Conservation (phyloP, 257 asterid genomes). For the Apocynum venetum region DNA sequence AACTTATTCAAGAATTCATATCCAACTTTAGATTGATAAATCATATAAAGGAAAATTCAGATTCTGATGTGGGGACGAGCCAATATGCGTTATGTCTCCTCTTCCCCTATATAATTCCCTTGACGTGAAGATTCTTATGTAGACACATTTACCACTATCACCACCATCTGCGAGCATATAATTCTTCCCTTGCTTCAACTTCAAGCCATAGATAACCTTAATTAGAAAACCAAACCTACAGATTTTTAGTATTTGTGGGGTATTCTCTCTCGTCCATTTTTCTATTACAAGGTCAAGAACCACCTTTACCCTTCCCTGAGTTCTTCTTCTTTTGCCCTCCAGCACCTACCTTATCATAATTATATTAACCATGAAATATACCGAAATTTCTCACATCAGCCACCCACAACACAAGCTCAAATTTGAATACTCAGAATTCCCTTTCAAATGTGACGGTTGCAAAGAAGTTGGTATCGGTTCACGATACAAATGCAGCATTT, state of each 20-base stretch:
- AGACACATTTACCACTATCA: constrained; percentile 20
- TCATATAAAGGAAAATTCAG: constrained; percentile 34
- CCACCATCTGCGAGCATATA: constrained; percentile 42
- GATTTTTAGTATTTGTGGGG: not conserved
- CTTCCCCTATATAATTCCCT: constrained; percentile 16
- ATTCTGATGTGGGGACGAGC: constrained; percentile 27
- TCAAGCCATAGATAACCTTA: constrained; percentile 50
- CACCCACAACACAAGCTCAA: constrained; percentile 79
- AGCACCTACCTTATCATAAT: no score
- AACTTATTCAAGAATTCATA: not conserved
- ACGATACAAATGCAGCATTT: constrained; percentile 53
- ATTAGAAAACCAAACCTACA: constrained; percentile 8
- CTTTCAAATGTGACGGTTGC: constrained; percentile 98
- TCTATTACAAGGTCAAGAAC: constrained; percentile 15
- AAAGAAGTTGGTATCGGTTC: constrained; percentile 92
- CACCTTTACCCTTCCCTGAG: not conserved
- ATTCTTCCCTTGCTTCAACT: constrained; percentile 49
- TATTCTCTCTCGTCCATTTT: not conserved
- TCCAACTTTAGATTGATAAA: constrained; percentile 12
- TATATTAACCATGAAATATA: constrained; percentile 49
- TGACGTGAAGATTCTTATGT: constrained; percentile 25
- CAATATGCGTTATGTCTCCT: constrained; percentile 31
- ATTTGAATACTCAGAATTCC: constrained; percentile 60
- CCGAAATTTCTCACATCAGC: constrained; percentile 71
- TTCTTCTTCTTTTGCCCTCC: not conserved